Evolutionary conservation across 1,284 basidiomycete species (phyloP), one percentile per base, ranked within the genome.

Genomic region (Anthracocystis walkeri): DNA sequence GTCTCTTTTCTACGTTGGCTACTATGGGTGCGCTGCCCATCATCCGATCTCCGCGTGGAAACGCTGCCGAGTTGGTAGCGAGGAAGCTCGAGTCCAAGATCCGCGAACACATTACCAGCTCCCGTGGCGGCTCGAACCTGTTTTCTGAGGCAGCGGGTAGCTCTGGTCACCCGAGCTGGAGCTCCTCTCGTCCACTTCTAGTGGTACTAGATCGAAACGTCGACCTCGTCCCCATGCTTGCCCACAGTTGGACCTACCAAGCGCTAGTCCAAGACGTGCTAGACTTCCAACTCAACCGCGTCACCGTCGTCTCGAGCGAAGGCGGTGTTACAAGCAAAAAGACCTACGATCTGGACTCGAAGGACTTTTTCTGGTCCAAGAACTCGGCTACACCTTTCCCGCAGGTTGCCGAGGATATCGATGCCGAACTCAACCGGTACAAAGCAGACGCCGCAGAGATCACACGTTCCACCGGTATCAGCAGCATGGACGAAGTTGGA

Each of bases 201-300:
- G 90, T 98, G 52, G 91, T 99, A 50, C 88, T 99, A 59, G 97
- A 99, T 84, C 90, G 97, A 33, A 99, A 98, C 80, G 89, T 99
- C 54, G 97, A 99, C 84, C 88, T 99, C 16, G 92, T 96, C 1
- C 93, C 97, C 4, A 94, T 97, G 89, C 87, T 99, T 16, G 93
- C 93, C 2, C 97, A 99, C 84, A 95, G 95, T 2, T 99, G 97
- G 97, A 99, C 97, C 31, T 99, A 99, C 82, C 97, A 99, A 87
- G 95, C 97, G 0, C 90, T 99, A 21, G 93, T 98, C 0, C 96
- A 96, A 52, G 97, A 99, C 84, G 98, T 97, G 68, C 90, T 99
- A 31, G 93, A 97, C 63, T 94, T 99, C 89, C 96, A 94, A 86
- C 89, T 99, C 18, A 99, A 99, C 86, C 91, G 96, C 12, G 95